Evolutionary conservation across 306 rosid genomes (phyloP).

Genomic region (Cajanus cajan): DNA sequence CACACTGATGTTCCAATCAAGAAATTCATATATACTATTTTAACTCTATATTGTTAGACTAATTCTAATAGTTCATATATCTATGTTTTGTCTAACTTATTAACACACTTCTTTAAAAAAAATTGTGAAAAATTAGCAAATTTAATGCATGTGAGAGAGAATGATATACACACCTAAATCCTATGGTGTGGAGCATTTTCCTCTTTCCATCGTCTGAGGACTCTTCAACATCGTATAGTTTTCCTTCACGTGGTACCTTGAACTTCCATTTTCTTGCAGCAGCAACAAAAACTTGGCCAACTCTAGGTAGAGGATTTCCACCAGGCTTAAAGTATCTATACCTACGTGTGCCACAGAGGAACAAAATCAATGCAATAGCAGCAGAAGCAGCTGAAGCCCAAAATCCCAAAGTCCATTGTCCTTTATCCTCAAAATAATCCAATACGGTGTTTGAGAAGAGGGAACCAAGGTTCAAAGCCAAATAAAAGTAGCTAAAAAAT

Average conservation of each 20-base stretch:
- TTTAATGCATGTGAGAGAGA: not conserved
- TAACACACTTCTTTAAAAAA: too few species aligned
- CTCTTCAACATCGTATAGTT: conserved; percentile 46
- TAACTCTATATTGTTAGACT: too few species aligned
- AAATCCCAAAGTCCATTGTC: conserved; percentile 70
- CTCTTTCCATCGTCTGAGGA: conserved; percentile 38
- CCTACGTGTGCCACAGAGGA: conserved; percentile 69
- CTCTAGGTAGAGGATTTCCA: conserved; percentile 76
- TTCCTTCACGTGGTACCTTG: conserved; percentile 30
- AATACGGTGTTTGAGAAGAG: conserved; percentile 79
- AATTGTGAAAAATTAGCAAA: not conserved
- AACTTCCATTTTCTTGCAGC: conserved; percentile 67
- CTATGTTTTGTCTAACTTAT: too few species aligned
- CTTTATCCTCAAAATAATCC: conserved; percentile 75
- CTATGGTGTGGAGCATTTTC: conserved; percentile 65
- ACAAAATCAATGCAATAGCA: conserved; percentile 50
- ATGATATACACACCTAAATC: conserved; percentile 52
- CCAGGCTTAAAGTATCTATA: conserved; percentile 62
- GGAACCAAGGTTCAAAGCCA: conserved; percentile 77
- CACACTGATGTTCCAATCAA: too few species aligned
- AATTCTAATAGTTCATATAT: too few species aligned
- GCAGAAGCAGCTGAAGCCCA: conserved; percentile 89
- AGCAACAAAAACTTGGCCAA: conserved; percentile 62
- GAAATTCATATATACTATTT: too few species aligned
- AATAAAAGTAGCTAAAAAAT: conserved; percentile 81